phyloP scores from a whole-genome alignment of 2,329 filamentous ascomycete genomes.

The Ophiostoma angusticollis region DNA sequence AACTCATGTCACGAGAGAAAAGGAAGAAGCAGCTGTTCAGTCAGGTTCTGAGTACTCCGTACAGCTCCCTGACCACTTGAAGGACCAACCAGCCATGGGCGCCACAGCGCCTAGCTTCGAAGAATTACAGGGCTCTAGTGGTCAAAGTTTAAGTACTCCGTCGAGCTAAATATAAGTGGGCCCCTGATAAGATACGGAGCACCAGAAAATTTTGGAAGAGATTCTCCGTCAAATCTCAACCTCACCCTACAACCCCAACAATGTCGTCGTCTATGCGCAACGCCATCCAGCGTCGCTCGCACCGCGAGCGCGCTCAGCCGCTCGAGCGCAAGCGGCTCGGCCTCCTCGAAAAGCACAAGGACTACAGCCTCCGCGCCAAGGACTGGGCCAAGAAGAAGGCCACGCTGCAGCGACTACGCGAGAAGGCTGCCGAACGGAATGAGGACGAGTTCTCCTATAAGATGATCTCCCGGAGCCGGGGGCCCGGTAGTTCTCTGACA shows the following conservation, averaged over 20 bases:
- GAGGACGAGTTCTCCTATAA: slow-evolving; percentile 64
- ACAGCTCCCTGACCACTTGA: too few relatives aligned
- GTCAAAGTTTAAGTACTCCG: too few relatives aligned
- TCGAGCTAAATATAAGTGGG: too few relatives aligned
- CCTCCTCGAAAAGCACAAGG: slow-evolving; percentile 87
- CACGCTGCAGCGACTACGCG: slow-evolving; percentile 43
- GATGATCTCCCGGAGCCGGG: slow-evolving; percentile 47
- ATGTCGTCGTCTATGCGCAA: slow-evolving; percentile 17
- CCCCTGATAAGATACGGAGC: background rate
- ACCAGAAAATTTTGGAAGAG: background rate
- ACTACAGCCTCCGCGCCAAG: slow-evolving; percentile 36
- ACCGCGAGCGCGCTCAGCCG: slow-evolving; percentile 83
- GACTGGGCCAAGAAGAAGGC: slow-evolving; percentile 55
- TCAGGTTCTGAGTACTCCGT: too few relatives aligned
- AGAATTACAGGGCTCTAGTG: too few relatives aligned
- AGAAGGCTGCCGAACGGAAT: slow-evolving; percentile 52
- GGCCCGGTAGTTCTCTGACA: slow-evolving; percentile 36
- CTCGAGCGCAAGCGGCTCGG: slow-evolving; percentile 74
- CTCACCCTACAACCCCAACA: slow-evolving; percentile 6
- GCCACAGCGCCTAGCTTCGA: too few relatives aligned
- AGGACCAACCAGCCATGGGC: too few relatives aligned
- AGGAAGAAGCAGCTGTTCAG: too few relatives aligned
- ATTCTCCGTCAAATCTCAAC: too few relatives aligned
- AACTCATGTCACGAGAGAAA: too few relatives aligned
- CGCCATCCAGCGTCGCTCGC: slow-evolving; percentile 37